Base-by-base conservation (phyloP, 352 stramenopile genomes). In the Globisporangium nagaii region DNA sequence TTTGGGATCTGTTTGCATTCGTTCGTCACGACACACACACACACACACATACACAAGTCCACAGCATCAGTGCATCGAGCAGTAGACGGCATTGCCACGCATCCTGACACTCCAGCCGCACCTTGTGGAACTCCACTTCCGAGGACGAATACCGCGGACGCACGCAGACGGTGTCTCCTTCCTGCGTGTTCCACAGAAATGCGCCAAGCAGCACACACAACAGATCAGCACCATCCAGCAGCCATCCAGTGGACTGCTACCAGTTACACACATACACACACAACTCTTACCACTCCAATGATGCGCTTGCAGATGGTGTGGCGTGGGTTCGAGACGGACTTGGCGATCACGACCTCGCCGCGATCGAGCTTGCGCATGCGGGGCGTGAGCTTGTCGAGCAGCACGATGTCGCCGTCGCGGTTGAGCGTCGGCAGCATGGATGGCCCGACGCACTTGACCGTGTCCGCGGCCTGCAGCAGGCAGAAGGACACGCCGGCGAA, bases 401-500 rank as follows among this genome's bases (percentile, higher is more conserved):
- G 66, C 58, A 96, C 75, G 44, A 97, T 92, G 62, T 97, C 88
- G 43, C 88, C 87, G 47, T 93, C 73, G 46, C 72, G 86, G 61
- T 95, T 95, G 39, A 96, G 75, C 40, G 88, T 97, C 17, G 87
- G 87, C 31, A 96, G 75, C 88, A 97, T 97, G 43, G 83, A 95
- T 53, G 88, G 88, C 0, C 88, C 88, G 31, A 88, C 80, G 56
- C 84, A 95, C 62, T 94, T 92, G 63, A 94, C 86, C 11, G 84
- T 83, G 57, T 97, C 88, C 1, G 63, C 75, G 20, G 46, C 50
- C 58, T 95, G 76, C 58, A 84, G 54, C 45, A 90, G 58, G 53
- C 84, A 95, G 63, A 74, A 95, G 20, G 76, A 63, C 27, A 79
- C 63, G 42, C 82, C 76, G 10, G 73, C 80, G 62, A 95, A 95